Evolutionary conservation across 495 filamentous ascomycete genomes (phyloP).

Genomic region (Thermochaetoides thermophila): DNA sequence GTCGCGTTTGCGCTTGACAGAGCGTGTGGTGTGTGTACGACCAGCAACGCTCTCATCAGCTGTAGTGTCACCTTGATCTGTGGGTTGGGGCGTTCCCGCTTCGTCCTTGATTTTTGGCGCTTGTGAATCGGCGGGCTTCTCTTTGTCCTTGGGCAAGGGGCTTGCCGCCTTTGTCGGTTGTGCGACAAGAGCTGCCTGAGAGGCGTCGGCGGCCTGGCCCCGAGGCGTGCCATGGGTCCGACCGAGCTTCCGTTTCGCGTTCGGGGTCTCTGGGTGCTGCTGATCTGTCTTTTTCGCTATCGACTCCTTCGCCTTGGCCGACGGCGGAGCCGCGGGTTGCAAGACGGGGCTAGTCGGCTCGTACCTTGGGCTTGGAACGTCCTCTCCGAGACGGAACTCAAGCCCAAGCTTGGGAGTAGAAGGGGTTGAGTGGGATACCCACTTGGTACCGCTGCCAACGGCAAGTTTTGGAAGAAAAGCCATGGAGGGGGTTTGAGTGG

Average conservation of each 20-base stretch:
- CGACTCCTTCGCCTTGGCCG: too few relatives aligned
- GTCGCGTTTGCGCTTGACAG: slow-evolving; percentile 32
- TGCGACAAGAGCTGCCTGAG: too few relatives aligned
- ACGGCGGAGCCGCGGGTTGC: slow-evolving; percentile 1
- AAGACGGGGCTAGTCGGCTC: slow-evolving; percentile 33
- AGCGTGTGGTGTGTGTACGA: slow-evolving; percentile 13
- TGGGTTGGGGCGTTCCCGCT: slow-evolving; percentile 42
- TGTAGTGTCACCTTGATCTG: slow-evolving; percentile 34
- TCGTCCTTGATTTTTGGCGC: slow-evolving; percentile 49
- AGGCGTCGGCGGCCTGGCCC: too few relatives aligned
- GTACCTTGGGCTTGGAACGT: slow-evolving; percentile 24
- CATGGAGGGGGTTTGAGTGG: slow-evolving; percentile 11
- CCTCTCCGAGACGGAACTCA: slow-evolving; percentile 12
- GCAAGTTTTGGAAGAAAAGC: slow-evolving; percentile 4
- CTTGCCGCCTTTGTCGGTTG: too few relatives aligned
- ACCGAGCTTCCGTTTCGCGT: too few relatives aligned
- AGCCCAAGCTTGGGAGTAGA: slow-evolving; percentile 27
- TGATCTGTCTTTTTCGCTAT: neutral
- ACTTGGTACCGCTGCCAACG: slow-evolving; percentile 32
- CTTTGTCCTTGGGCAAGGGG: too few relatives aligned
- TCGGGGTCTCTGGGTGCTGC: slow-evolving; percentile 2
- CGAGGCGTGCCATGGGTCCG: too few relatives aligned
- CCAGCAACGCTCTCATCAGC: slow-evolving; percentile 27
- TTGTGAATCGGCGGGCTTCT: too few relatives aligned
- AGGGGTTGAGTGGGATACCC: slow-evolving; percentile 28